Conservation (phyloP, 345 rosid species). For the Gynandropsis gynandra region DNA sequence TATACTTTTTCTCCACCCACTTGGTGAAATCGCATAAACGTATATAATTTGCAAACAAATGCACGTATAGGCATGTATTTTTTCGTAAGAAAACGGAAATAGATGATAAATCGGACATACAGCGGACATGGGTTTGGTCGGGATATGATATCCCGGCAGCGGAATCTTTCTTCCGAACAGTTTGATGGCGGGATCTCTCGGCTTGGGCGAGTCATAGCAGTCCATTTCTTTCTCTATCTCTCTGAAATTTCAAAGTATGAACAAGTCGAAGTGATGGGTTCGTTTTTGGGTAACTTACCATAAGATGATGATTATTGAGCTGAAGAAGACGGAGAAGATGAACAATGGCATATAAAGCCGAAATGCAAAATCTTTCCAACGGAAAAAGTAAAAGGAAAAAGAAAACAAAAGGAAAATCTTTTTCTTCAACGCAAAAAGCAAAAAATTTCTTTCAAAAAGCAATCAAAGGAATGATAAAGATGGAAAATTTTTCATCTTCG, state of each 20-base stretch:
- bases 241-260: too few species aligned
- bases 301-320: not conserved
- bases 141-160: conserved; percentile 41
- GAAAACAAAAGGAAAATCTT: too few species aligned
- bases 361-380: conserved; percentile 17
- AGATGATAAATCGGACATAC: not conserved
- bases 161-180: conserved; percentile 70
- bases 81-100: not conserved
- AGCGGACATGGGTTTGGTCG: conserved; percentile 22
- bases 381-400: too few species aligned
- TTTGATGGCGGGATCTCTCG: conserved; percentile 52
- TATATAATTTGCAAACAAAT: not conserved
- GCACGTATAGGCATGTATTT: not conserved
- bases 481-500: not conserved
- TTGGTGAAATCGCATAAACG: too few species aligned
- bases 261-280: too few species aligned
- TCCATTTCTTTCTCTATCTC: conserved; percentile 15
- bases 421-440: conserved; percentile 4
- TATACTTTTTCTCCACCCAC: not conserved
- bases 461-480: not conserved
- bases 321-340: not conserved
- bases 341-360: conserved; percentile 9
- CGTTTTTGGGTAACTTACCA: not conserved
- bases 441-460: conserved; percentile 13
- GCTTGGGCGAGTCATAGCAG: conserved; percentile 23